Conservation (phyloP, 345 rosid genomes). For the Populus euphratica region DNA sequence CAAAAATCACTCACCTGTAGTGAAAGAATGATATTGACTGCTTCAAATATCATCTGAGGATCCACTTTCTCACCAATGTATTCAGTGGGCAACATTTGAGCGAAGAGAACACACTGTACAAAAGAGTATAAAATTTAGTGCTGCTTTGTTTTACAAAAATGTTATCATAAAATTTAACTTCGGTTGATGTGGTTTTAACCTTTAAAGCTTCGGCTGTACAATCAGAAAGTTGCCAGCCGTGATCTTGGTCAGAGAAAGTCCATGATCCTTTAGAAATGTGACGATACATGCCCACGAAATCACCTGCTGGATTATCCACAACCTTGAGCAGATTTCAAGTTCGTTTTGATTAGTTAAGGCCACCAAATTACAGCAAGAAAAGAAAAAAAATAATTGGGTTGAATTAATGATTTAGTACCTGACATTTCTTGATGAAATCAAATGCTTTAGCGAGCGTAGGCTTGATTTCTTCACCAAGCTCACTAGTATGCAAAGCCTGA, state of each 20-base stretch:
- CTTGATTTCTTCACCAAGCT: constrained; percentile 33
- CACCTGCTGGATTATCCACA: constrained; percentile 40
- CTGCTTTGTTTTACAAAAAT: not conserved
- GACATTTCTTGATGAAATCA: constrained; percentile 45
- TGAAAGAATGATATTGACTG: constrained; percentile 52
- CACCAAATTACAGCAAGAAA: too few relatives aligned
- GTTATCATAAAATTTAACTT: too few relatives aligned
- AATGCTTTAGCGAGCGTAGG: constrained; percentile 32
- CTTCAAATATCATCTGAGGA: constrained; percentile 37
- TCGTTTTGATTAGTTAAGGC: too few relatives aligned
- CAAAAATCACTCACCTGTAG: constrained; percentile 35
- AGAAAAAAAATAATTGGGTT: too few relatives aligned
- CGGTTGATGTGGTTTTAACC: constrained; percentile 5
- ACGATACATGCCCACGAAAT: constrained; percentile 33
- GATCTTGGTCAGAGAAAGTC: constrained; percentile 51
- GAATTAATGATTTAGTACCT: constrained; percentile 13
- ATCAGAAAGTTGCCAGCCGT: constrained; percentile 53
- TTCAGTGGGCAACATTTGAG: constrained; percentile 21
- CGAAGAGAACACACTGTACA: constrained; percentile 11
- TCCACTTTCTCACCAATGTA: constrained; percentile 47
- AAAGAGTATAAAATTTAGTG: not conserved
- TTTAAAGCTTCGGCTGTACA: constrained; percentile 43
- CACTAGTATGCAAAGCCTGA: constrained; percentile 44
- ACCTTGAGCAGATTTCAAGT: constrained; percentile 4
- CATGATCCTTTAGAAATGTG: constrained; percentile 51